These are phyloP conservation scores for Porodaedalea pini DNA, from an alignment of 1,284 basidiomycete genomes.

Conservation along the genomic window DNA sequence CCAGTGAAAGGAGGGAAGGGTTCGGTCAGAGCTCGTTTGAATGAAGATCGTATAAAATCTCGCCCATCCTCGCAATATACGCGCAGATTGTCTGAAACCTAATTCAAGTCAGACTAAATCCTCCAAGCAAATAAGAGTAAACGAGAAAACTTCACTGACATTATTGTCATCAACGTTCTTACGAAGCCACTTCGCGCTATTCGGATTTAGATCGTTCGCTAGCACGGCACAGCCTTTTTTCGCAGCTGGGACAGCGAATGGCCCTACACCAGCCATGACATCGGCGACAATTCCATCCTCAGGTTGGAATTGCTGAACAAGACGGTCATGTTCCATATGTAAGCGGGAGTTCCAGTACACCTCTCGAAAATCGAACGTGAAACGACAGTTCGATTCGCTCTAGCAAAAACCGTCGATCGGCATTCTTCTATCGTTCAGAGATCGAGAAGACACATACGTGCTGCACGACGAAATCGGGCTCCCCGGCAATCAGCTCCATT, in stretches of 20 bases:
- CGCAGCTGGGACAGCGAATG: slow-evolving; percentile 91
- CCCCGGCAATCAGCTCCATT: slow-evolving; percentile 96
- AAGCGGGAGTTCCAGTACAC: slow-evolving; percentile 99
- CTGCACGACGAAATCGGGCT: slow-evolving; percentile 79
- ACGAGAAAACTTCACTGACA: slow-evolving; percentile 39
- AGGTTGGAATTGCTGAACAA: slow-evolving; percentile 68
- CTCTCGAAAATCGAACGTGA: slow-evolving; percentile 91
- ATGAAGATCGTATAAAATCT: slow-evolving; percentile 69
- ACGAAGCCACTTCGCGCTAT: slow-evolving; percentile 75
- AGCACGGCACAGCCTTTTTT: slow-evolving; percentile 86
- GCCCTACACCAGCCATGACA: slow-evolving; percentile 97
- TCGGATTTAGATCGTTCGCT: slow-evolving; percentile 94
- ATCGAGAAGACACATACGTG: slow-evolving; percentile 52
- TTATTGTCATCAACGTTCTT: slow-evolving; percentile 74
- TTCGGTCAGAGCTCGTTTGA: slow-evolving; percentile 49
- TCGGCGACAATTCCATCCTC: slow-evolving; percentile 80
- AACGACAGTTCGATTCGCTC: slow-evolving; percentile 85
- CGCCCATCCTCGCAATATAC: slow-evolving; percentile 81
- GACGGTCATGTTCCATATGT: slow-evolving; percentile 85
- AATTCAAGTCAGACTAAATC: background rate
- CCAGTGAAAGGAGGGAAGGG: slow-evolving; percentile 60
- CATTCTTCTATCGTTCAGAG: slow-evolving; percentile 1
- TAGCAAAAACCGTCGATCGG: slow-evolving; percentile 11
- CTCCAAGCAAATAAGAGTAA: slow-evolving; percentile 4
- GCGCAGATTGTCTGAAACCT: slow-evolving; percentile 70